Conservation (phyloP, 345 rosid species). For the Trapa incisa region DNA sequence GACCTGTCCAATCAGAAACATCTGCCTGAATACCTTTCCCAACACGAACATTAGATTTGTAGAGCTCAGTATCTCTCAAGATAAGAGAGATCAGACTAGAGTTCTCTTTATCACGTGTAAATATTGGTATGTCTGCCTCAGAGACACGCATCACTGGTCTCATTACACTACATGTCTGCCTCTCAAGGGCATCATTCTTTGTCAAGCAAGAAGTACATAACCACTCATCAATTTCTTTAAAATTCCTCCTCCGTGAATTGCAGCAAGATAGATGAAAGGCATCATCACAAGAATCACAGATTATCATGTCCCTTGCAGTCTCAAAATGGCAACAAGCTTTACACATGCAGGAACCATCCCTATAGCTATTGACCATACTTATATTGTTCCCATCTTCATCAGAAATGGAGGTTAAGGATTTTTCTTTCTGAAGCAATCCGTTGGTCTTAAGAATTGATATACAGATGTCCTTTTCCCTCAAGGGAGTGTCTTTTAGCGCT, state of each 20-base stretch:
- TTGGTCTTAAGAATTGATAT: constrained; percentile 22
- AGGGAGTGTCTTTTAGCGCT: constrained; percentile 15
- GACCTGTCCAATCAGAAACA: constrained; percentile 78
- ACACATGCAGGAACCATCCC: constrained; percentile 38
- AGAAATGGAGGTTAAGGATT: constrained; percentile 11
- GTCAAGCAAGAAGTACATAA: constrained; percentile 57
- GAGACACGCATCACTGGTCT: constrained; percentile 21
- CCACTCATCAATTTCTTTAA: constrained; percentile 73
- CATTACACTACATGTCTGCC: constrained; percentile 14
- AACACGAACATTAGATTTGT: constrained; percentile 35
- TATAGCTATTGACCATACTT: constrained; percentile 8
- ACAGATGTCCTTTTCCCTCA: constrained; percentile 32
- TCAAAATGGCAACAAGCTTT: constrained; percentile 47
- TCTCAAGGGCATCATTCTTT: constrained; percentile 30
- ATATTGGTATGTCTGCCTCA: constrained; percentile 24
- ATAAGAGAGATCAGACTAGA: constrained; percentile 28
- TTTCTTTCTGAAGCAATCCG: constrained; percentile 22
- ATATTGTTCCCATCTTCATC: constrained; percentile 17
- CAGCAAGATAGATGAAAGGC: constrained; percentile 75
- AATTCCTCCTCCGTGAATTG: constrained; percentile 35
- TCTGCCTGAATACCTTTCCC: constrained; percentile 91
- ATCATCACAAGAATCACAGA: constrained; percentile 82
- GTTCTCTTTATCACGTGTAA: constrained; percentile 19
- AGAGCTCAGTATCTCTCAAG: constrained; percentile 47
- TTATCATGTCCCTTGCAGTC: constrained; percentile 40